These are phyloP conservation scores for Globisporangium okanoganense DNA, from an alignment of 352 stramenopile species.

Conservation along the genomic window DNA sequence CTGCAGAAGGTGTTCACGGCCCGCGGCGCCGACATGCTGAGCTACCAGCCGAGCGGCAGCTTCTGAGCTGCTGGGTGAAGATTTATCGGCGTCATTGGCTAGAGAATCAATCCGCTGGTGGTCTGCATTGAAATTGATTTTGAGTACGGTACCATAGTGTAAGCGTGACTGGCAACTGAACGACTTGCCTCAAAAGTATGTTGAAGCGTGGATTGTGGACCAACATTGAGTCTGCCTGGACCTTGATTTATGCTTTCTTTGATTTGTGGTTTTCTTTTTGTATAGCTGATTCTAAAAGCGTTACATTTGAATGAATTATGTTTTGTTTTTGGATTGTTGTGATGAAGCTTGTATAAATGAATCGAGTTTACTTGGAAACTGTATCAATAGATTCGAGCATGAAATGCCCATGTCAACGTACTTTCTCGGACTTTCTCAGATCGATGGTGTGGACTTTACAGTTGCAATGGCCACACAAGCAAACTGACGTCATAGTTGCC, in stretches of 20 bases:
- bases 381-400: no score
- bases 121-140: not conserved
- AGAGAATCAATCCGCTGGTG: not conserved
- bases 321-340: not conserved
- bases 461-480: no score
- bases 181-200: no score
- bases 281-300: not conserved
- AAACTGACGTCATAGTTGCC: no score
- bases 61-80: conserved; percentile 26
- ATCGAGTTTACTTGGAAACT: not conserved
- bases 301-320: not conserved
- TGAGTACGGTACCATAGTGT: no score
- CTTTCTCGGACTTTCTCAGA: no score
- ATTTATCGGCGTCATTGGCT: not conserved
- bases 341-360: not conserved
- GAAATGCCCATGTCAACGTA: no score
- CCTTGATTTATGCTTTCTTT: not conserved
- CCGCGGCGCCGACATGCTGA: conserved; percentile 51
- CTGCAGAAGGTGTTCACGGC: conserved; percentile 67
- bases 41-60: conserved; percentile 61
- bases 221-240: not conserved
- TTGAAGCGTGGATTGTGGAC: not conserved
- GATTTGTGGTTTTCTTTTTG: not conserved
- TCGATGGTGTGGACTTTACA: no score
- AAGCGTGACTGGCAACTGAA: no score